Percentiles rank a stretch among this genome's conserved stretches.
Evolutionary conservation across 257 asterid species (phyloP).

Genomic region (Salvia rosmarinus): DNA sequence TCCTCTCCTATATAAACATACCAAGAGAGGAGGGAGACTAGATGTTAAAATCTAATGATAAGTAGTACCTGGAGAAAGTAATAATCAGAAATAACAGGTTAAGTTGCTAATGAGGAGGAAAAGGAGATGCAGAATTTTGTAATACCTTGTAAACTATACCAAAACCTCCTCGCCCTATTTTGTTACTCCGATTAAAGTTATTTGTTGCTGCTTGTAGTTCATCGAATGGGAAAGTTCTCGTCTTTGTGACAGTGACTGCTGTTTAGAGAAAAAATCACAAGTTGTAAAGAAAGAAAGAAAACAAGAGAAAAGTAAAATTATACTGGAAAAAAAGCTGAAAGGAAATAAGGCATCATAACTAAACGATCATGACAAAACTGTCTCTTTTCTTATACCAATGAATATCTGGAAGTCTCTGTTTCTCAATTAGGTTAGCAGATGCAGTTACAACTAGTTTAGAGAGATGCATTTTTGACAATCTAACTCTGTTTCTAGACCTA

Average conservation of each 20-base stretch:
- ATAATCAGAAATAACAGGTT: conserved; percentile 25
- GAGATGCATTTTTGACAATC: neutral
- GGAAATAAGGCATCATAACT: neutral
- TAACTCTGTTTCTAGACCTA: neutral
- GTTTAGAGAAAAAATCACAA: conserved; percentile 29
- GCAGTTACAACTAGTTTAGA: conserved; percentile 8
- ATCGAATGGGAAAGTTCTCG: conserved; percentile 59
- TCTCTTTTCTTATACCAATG: neutral
- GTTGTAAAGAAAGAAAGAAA: conserved; percentile 21
- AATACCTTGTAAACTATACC: conserved; percentile 92
- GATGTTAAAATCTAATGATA: conserved; percentile 1
- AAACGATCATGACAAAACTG: neutral
- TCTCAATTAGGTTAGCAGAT: conserved; percentile 5
- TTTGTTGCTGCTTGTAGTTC: conserved; percentile 72
- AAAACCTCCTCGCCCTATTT: conserved; percentile 92
- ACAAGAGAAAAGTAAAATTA: conserved; percentile 13
- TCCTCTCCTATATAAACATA: neutral
- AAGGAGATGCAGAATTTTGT: conserved; percentile 24
- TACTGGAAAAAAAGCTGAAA: neutral
- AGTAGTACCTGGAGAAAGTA: conserved; percentile 8
- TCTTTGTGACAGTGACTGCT: conserved; percentile 47
- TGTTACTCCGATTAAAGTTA: conserved; percentile 59
- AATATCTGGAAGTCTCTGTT: neutral
- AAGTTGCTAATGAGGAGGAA: conserved; percentile 2
- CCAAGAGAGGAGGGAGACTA: conserved; percentile 8